A percentile compares a stretch with the other conserved stretches of the same genome.
These are phyloP conservation scores for Podila verticillata DNA, from an alignment of 192 early-diverging fungal genomes.

Conservation along the genomic window DNA sequence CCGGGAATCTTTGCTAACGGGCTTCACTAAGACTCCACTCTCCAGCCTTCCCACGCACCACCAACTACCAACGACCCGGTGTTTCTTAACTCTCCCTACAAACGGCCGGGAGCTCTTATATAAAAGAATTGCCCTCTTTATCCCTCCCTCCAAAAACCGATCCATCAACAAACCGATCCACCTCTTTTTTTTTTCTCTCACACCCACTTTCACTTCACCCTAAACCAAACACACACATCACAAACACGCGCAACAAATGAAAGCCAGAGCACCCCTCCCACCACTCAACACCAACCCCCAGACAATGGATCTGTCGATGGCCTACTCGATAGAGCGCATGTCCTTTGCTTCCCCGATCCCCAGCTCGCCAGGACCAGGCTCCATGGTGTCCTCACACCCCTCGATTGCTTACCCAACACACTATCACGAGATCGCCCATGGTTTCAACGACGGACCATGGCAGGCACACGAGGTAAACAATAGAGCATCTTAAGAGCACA, in stretches of 20 bases:
- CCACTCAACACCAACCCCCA: constrained; percentile 1
- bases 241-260: background rate
- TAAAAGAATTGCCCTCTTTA: no score
- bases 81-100: no score
- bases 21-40: no score
- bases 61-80: no score
- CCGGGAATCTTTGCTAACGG: no score
- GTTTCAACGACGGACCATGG: background rate
- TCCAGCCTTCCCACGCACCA: no score
- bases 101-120: no score
- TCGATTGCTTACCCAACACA: constrained; percentile 1
- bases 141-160: no score
- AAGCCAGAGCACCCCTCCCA: background rate
- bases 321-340: constrained; percentile 5
- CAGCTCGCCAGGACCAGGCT: background rate
- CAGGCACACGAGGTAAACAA: background rate
- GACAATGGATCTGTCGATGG: background rate
- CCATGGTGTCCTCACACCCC: background rate
- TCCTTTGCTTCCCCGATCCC: background rate
- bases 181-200: background rate
- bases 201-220: background rate
- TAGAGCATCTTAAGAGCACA: no score
- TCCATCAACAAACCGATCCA: background rate
- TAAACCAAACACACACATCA: background rate
- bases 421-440: background rate